Percentiles rank a stretch among this genome's conserved stretches.
These are phyloP conservation scores for Wickerhamiella azymoides DNA, from an alignment of 805 yeast species.

Conservation along the genomic window DNA sequence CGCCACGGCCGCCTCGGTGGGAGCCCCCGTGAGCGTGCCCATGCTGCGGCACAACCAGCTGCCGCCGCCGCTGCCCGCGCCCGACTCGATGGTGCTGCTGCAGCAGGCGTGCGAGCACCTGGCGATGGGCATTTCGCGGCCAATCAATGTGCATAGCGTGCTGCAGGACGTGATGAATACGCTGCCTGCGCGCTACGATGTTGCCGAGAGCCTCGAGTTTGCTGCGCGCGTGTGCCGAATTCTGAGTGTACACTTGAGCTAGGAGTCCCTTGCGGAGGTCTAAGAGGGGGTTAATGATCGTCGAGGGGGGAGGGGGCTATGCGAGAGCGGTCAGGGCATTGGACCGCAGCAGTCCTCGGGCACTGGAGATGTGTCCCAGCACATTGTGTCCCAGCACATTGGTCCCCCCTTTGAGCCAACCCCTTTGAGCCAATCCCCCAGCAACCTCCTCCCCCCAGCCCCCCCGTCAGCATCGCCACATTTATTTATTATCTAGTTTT, in stretches of 20 bases:
- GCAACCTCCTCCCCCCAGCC: too few species aligned
- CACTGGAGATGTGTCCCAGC: too few species aligned
- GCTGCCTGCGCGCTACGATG: conserved; percentile 3
- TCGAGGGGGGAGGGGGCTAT: too few species aligned
- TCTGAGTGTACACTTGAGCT: conserved; percentile 2
- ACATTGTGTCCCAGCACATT: too few species aligned
- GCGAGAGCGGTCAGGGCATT: too few species aligned
- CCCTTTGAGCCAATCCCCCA: too few species aligned
- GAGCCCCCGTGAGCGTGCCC: not conserved
- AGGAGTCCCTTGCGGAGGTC: too few species aligned
- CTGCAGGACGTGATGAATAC: conserved; percentile 1
- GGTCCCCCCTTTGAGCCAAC: too few species aligned
- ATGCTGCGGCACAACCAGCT: not conserved
- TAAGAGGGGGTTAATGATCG: too few species aligned
- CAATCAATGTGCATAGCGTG: conserved; percentile 1
- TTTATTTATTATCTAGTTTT: too few species aligned
- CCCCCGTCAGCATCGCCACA: too few species aligned
- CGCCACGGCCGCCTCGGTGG: not conserved
- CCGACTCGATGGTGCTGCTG: not conserved
- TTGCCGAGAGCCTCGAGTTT: conserved; percentile 2
- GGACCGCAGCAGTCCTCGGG: too few species aligned
- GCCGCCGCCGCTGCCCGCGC: not conserved
- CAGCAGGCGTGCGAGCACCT: conserved; percentile 5
- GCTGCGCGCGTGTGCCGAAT: conserved; percentile 6
- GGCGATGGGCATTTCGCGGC: conserved; percentile 3